Evolutionary conservation across 306 rosid genomes (phyloP), one percentile per base, ranked within the genome.

Genomic region (Cucurbita moschata): DNA sequence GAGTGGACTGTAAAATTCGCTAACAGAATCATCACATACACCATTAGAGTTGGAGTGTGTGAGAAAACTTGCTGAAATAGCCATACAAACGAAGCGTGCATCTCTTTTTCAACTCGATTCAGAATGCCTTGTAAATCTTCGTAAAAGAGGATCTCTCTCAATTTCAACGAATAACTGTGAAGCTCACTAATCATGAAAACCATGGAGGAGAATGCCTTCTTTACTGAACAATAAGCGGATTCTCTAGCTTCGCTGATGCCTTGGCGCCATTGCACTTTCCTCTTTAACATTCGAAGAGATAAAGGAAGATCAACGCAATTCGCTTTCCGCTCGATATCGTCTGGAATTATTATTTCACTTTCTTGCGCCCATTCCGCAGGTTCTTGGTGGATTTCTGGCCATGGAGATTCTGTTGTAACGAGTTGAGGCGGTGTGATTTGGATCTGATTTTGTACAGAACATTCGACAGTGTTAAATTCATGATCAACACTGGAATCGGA

Each of bases 41-140:
- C 85, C 93, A 86, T 85, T 15, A 88, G 88, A 77, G 77, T 78
- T 14, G 96, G 98, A 0, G 96, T 87, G 30, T 79, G 81, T 4
- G 86, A 84, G 57, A 88, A 86, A 54, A 92, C 91, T 65, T 84
- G 87, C 76, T 88, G 93, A 53, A 92, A 92, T 19, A 90, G 60
- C 93, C 96, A 90, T 1, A 86, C 90, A 60, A 88, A 90, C 11
- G 98, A 88, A 54, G 77, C 85, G 72, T 87, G 86, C 83, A 87
- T 81, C 18, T 90, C 96, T 35, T 83, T 83, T 75, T 73, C 75
- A 56, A 85, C 65, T 71, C 83, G 87, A 16, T 77, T 67, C 43
- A 87, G 77, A 13, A 85, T 75, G 69, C 82, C 85, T 52, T 80
- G 78, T 62, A 87, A 82, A 63, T 90, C 88, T 78, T 86, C 96